Evolutionary conservation across 1,284 basidiomycete genomes (phyloP).

Genomic region (Cutaneotrichosporon sp.): DNA sequence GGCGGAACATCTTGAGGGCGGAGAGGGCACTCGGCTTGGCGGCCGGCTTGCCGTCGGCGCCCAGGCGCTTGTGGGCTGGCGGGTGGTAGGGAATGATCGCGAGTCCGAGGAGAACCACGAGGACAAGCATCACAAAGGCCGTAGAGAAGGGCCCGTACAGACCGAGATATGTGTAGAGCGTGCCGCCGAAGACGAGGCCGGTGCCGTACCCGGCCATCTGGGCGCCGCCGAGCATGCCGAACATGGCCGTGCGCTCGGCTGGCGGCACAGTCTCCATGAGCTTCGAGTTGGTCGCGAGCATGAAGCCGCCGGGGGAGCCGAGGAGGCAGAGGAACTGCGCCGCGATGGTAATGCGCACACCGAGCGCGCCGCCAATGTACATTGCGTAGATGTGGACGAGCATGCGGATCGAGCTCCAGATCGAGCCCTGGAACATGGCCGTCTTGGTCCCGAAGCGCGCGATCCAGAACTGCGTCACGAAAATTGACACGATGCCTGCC

Average conservation of each 20-base stretch:
- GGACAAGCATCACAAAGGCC: neutral
- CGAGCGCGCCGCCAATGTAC: neutral
- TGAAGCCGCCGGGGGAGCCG: neutral
- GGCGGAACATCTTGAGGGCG: neutral
- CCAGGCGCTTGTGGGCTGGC: neutral
- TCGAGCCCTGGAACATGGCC: neutral
- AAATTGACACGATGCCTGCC: neutral
- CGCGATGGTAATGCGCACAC: neutral
- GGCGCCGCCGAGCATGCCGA: neutral
- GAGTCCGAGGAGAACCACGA: neutral
- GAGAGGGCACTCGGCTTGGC: neutral
- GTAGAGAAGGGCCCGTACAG: neutral
- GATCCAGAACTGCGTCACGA: neutral
- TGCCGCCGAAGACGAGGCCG: neutral
- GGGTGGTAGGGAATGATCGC: neutral
- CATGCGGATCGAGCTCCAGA: neutral
- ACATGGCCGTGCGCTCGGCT: neutral
- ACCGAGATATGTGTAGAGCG: neutral
- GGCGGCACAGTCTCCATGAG: neutral
- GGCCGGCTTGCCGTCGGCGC: neutral
- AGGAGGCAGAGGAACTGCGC: neutral
- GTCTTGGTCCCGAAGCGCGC: neutral
- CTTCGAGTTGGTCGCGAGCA: conserved; percentile 1
- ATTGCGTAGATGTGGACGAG: neutral
- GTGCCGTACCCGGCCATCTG: neutral